Conservation (phyloP, 352 stramenopile genomes). For the Globisporangium acanthophoron region DNA sequence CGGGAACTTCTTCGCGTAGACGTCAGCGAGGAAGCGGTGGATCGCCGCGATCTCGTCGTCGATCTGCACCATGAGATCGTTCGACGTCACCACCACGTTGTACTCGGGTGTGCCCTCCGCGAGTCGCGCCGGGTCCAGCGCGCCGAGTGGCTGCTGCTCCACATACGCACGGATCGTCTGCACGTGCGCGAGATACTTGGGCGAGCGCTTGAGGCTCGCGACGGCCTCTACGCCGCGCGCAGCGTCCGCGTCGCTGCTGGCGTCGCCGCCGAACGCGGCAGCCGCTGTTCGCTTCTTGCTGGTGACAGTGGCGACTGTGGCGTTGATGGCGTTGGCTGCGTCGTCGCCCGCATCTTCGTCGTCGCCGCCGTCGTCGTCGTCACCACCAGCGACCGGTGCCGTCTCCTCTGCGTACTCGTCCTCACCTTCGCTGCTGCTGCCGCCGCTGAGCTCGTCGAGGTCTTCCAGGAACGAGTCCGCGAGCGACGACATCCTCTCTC, state of each 20-base stretch:
- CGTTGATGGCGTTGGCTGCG: constrained; percentile 20
- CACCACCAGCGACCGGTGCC: too few relatives aligned
- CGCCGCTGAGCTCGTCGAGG: constrained; percentile 83
- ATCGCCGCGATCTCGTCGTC: constrained; percentile 91
- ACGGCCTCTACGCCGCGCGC: constrained; percentile 49
- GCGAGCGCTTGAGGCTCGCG: constrained; percentile 67
- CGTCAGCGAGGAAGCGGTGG: constrained; percentile 88
- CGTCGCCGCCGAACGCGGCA: constrained; percentile 15
- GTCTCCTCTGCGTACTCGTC: constrained; percentile 10
- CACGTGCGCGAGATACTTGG: constrained; percentile 67
- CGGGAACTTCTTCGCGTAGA: constrained; percentile 93
- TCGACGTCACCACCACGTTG: constrained; percentile 85
- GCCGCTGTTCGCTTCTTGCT: constrained; percentile 17
- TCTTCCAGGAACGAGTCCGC: constrained; percentile 88
- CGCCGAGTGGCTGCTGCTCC: constrained; percentile 19
- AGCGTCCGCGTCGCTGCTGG: constrained; percentile 25
- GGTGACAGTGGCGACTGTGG: constrained; percentile 2
- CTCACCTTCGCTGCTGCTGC: constrained; percentile 71
- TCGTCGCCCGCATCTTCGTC: constrained; percentile 15
- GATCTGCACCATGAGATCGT: constrained; percentile 91
- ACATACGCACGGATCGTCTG: constrained; percentile 58
- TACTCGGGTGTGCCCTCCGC: constrained; percentile 71
- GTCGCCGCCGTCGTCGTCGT: constrained; percentile 11
- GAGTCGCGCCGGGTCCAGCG: constrained; percentile 28
- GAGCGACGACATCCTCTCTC: constrained; percentile 59